Base-by-base conservation (phyloP, 2,329 filamentous ascomycete species). In the Aspergillus luchuensis region DNA sequence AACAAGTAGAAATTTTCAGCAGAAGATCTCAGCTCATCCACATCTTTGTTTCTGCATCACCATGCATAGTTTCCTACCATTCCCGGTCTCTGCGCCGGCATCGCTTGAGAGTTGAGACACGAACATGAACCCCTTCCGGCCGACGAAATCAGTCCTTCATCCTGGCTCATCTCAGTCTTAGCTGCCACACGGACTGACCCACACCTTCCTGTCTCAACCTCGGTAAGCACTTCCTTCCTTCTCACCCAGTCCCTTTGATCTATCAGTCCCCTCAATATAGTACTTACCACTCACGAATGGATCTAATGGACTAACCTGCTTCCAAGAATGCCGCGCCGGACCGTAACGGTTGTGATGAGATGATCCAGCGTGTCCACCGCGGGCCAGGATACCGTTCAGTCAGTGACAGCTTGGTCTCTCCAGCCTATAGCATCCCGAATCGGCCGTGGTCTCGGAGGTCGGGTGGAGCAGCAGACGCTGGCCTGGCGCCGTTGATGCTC, bases 271-370 rank as follows among this genome's bases (percentile, higher is more conserved):
- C 13, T 39, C 30, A 10, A 23, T 36, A 11, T 13, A 30, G 36
- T 23, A n/a, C 13, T 13, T 7, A 11, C n/a, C 23, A 21, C 10
- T 25, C 33, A 8, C 33, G n/a, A 41, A 25, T 36, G 33, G 5
- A 36, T 13, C 33, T 13, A 36, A 36, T 36, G 33, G 33, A 41
- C 19, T 53, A 10, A 23, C 51, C 6, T 13, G 5, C 39, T n/a
- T 15, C 39, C 30, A 47, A 23, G 53, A 56, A 41, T 56, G 23
- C 53, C 53, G 53, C 47, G 53, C 53, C 51, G 53, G 53, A 45
- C 39, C 53, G 43, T 33, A 56, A 56, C 53, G 53, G 53, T 25
- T 56, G 43, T 25, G 30, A 56, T 56, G 53, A 41, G 36, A 55
- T 55, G 52, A 30, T 47, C 52, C 52, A 43, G 51, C 38, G 51